phyloP scores from a whole-genome alignment of 495 filamentous ascomycete species.

The Lindgomyces ingoldianus region DNA sequence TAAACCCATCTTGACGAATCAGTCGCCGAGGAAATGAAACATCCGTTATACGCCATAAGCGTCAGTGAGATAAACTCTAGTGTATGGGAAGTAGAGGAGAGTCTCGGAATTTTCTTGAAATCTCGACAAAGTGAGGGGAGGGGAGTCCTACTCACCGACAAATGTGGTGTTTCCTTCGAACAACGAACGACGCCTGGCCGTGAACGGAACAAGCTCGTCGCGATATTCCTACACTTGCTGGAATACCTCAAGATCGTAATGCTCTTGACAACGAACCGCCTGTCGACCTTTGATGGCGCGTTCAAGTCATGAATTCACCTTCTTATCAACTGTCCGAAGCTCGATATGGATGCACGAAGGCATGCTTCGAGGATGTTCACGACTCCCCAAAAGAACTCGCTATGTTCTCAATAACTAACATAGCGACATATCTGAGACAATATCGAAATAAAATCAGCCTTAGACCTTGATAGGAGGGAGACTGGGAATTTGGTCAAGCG shows the following conservation, averaged over 20 bases:
- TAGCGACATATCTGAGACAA: conserved; percentile 43
- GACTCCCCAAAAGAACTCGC: conserved; percentile 7
- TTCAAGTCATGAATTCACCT: conserved; percentile 46
- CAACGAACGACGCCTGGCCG: neutral
- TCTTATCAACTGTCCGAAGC: conserved; percentile 42
- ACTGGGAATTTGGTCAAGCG: conserved; percentile 66
- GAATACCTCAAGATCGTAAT: conserved; percentile 58
- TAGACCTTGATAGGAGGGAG: conserved; percentile 59
- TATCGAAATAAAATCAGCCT: conserved; percentile 45
- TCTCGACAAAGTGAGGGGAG: too few species aligned
- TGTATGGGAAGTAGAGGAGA: neutral
- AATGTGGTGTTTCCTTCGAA: conserved; percentile 40
- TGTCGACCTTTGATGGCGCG: conserved; percentile 42
- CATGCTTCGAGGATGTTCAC: conserved; percentile 50
- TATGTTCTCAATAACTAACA: conserved; percentile 10
- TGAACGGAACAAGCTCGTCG: conserved; percentile 24
- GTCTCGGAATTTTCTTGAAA: neutral
- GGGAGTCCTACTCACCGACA: conserved; percentile 40
- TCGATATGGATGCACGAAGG: conserved; percentile 30
- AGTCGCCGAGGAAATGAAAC: neutral
- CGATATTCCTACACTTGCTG: conserved; percentile 6
- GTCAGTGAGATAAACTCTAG: neutral
- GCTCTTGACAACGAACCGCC: conserved; percentile 42
- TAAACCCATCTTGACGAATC: neutral
- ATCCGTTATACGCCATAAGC: neutral